phyloP scores from a whole-genome alignment of 805 yeast genomes.

The Candida anglica region DNA sequence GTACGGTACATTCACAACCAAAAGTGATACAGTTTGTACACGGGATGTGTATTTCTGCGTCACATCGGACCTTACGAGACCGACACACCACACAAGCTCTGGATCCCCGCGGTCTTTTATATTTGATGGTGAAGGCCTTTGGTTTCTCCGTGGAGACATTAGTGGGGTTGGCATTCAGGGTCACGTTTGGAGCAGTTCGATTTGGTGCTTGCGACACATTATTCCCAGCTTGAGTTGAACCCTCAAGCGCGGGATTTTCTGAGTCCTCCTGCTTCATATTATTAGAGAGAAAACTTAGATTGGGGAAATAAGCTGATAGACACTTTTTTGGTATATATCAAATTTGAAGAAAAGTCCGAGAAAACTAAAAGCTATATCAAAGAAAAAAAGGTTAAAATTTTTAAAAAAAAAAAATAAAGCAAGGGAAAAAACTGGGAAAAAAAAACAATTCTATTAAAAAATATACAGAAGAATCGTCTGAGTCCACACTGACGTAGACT shows the following conservation, averaged over 20 bases:
- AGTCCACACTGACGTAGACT: no score
- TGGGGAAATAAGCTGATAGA: not conserved
- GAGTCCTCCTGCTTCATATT: no score
- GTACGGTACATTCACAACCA: conserved; percentile 67
- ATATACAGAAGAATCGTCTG: no score
- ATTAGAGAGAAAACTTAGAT: no score
- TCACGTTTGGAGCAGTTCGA: no score
- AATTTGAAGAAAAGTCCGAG: not conserved
- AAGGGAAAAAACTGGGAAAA: not conserved
- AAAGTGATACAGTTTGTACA: conserved; percentile 62
- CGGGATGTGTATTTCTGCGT: conserved; percentile 52
- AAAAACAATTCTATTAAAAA: no score
- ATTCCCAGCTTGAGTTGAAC: no score
- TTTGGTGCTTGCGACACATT: no score
- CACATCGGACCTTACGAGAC: conserved; percentile 76
- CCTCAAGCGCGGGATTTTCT: no score
- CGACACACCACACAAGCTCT: conserved; percentile 79
- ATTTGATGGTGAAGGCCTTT: conserved; percentile 43
- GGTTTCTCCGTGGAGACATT: conserved; percentile 21
- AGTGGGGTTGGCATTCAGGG: no score
- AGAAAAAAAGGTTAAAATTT: not conserved
- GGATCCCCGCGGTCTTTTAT: conserved; percentile 57
- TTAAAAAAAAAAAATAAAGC: not conserved
- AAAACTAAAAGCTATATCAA: not conserved
- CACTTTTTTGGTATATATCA: not conserved